A percentile compares a stretch with the other conserved stretches of the same genome.
Evolutionary conservation across 2,329 filamentous ascomycete genomes (phyloP).

Genomic region (Xylaria sp.): DNA sequence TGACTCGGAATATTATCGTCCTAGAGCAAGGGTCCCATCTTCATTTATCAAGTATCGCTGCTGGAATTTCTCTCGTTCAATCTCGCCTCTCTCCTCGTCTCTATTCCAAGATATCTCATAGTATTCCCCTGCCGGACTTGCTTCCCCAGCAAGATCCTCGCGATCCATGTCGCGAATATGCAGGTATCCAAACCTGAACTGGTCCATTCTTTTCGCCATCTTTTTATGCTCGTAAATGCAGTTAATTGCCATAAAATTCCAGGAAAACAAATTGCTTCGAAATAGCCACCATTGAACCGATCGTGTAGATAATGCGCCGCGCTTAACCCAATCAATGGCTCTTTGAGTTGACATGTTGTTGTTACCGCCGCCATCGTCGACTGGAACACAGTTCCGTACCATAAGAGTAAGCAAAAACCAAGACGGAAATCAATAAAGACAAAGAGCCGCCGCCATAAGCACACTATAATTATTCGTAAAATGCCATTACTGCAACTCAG

Average conservation of each 20-base stretch:
- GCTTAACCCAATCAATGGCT: conserved; percentile 23
- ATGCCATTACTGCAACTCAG: conserved; percentile 27
- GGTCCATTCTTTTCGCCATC: not conserved
- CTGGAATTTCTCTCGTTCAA: not conserved
- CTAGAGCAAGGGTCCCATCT: not conserved
- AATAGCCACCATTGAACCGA: not conserved
- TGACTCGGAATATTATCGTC: not conserved
- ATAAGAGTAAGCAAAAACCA: not conserved
- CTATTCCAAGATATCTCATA: conserved; percentile 2
- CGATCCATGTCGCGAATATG: not conserved
- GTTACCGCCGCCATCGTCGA: not conserved
- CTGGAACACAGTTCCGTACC: not conserved
- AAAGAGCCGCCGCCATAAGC: too few species aligned
- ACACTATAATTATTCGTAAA: not conserved
- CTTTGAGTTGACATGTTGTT: not conserved
- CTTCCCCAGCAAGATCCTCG: not conserved
- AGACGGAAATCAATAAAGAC: not conserved
- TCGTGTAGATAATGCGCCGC: conserved; percentile 26
- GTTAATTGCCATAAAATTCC: not conserved
- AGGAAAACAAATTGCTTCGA: too few species aligned
- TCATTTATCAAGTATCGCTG: not conserved
- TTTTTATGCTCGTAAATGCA: not conserved
- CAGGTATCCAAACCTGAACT: not conserved
- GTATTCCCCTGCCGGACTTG: not conserved
- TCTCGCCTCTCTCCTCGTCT: not conserved